phyloP scores from a whole-genome alignment of 2,329 filamentous ascomycete genomes.

The Epicoccum nigrum region DNA sequence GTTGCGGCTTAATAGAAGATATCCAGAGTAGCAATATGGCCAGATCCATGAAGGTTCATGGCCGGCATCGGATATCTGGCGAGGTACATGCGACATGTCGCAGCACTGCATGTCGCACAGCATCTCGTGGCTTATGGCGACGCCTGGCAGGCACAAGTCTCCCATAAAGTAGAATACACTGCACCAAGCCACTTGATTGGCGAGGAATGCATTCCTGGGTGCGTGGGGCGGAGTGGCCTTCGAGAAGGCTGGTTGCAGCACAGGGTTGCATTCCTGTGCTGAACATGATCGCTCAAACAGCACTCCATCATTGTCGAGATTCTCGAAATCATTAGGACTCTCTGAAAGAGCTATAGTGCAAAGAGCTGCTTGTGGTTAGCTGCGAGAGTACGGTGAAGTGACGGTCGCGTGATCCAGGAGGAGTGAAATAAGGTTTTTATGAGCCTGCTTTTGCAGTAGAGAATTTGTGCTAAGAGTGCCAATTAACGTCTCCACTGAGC shows the following conservation, averaged over 20 bases:
- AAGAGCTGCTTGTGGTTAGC: background rate
- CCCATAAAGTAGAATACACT: no score
- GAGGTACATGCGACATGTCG: constrained; percentile 2
- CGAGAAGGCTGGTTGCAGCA: constrained; percentile 3
- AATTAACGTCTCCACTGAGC: no score
- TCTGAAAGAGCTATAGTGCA: no score
- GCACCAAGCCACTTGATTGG: background rate
- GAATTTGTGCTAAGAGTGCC: no score
- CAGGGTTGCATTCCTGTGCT: constrained; percentile 2
- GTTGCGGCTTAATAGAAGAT: background rate
- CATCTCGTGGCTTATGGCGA: constrained; percentile 3
- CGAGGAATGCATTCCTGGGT: constrained; percentile 2
- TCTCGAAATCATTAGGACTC: no score
- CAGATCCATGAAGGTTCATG: background rate
- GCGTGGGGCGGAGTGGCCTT: background rate
- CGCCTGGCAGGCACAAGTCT: background rate
- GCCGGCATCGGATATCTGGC: no score
- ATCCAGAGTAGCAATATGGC: background rate
- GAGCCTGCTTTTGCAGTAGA: no score
- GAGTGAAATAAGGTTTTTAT: no score
- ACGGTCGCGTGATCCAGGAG: background rate
- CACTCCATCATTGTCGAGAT: no score
- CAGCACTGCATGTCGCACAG: constrained; percentile 5
- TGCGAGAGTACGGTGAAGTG: background rate
- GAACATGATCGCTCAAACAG: background rate